Evolutionary conservation across 108 stramenopile species (phyloP), one percentile per base, ranked within the genome.

Genomic region (Discostella stelligeroides): DNA sequence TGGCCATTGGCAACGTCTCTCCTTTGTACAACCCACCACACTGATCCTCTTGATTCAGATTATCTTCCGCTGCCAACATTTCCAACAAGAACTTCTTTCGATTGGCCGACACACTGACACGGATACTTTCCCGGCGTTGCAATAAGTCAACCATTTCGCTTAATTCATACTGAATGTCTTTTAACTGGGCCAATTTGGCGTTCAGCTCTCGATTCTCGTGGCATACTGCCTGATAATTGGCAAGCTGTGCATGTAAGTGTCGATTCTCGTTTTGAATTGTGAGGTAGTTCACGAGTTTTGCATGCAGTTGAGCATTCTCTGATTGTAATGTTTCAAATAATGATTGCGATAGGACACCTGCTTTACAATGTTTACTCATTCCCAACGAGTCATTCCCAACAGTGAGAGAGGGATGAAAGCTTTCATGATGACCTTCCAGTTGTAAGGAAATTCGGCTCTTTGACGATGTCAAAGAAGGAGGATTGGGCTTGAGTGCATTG

Each of bases 161-260:
- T 13, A 73, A 41, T 34, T 43, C 39, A 29, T 54, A 11, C 37
- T 62, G 38, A 39, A 49, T 37, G 1, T 58, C 57, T 39, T 58
- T 27, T 34, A 41, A 40, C 39, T 58, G 38, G 57, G 57, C 57
- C 17, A 58, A 17, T 58, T 58, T 58, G 57, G 57, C 57, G 12
- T 20, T 34, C 21, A 58, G 34, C 17, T 45, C 15, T 17, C 2
- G 13, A 10, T 45, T 45, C 43, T 45, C 46, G 14, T 64, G 21
- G 7, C 29, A 14, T 58, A 17, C 30, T 27, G 40, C 17, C 1
- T 30, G 51, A 21, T 53, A 21, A 17, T 58, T 57, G 56, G 56
- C 55, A 49, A 57, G 25, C 6, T 25, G 43, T n/a, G 37, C 1
- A 14, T 51, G 38, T 29, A 45, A n/a, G 2, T 45, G 43, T n/a